Evolutionary conservation across 768 basidiomycete genomes (phyloP).

Genomic region (Suillus spraguei): DNA sequence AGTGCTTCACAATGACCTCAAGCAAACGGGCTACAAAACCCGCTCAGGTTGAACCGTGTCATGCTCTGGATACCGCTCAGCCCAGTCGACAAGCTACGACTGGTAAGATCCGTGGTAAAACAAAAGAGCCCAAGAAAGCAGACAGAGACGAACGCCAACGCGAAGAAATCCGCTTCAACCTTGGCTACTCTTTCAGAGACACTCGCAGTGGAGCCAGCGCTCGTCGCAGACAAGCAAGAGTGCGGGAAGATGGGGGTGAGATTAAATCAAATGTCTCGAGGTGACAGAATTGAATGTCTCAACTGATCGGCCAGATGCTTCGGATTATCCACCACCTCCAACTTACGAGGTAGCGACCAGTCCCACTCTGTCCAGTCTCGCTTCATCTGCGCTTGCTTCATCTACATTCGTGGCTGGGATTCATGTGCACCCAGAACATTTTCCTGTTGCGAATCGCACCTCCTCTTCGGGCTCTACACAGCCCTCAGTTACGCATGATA

Average conservation of each 20-base stretch:
- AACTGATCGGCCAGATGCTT: slow-evolving; percentile 29
- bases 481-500: slow-evolving; percentile 18
- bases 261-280: slow-evolving; percentile 8
- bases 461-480: slow-evolving; percentile 28
- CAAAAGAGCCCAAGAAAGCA: slow-evolving; percentile 43
- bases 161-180: slow-evolving; percentile 42
- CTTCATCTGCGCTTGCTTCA: slow-evolving; percentile 22
- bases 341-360: slow-evolving; percentile 70
- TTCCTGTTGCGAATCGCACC: slow-evolving; percentile 27
- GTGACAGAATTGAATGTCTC: slow-evolving; percentile 17
- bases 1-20: slow-evolving; percentile 40
- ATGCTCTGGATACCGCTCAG: slow-evolving; percentile 56
- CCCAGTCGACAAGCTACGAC: slow-evolving; percentile 53
- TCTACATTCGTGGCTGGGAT: slow-evolving; percentile 30
- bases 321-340: slow-evolving; percentile 75
- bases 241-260: slow-evolving; percentile 35
- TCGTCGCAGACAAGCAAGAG: slow-evolving; percentile 29
- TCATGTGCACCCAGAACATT: slow-evolving; percentile 35
- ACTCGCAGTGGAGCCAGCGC: slow-evolving; percentile 21
- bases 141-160: slow-evolving; percentile 48
- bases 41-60: slow-evolving; percentile 51
- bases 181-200: slow-evolving; percentile 34
- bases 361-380: slow-evolving; percentile 43
- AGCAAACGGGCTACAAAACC: slow-evolving; percentile 33
- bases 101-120: slow-evolving; percentile 33